These are phyloP conservation scores for Rhodotorula sp. DNA, from an alignment of 1,284 basidiomycete genomes.

Conservation along the genomic window DNA sequence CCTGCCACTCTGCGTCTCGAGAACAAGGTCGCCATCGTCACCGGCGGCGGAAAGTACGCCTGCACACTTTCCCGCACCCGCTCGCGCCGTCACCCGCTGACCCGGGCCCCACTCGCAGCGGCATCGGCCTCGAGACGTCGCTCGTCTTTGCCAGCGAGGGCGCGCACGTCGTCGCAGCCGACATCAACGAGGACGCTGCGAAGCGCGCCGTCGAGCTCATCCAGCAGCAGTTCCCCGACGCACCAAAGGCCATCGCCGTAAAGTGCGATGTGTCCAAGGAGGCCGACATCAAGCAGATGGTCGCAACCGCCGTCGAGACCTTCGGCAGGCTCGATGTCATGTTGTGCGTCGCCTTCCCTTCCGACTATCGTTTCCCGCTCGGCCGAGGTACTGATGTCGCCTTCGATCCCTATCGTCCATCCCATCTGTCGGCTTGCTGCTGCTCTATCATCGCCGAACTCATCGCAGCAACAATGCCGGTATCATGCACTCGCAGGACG, in stretches of 20 bases:
- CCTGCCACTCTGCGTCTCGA: slow-evolving; percentile 35
- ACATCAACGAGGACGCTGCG: slow-evolving; percentile 77
- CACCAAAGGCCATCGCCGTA: slow-evolving; percentile 62
- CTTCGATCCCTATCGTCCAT: neutral
- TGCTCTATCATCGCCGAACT: neutral
- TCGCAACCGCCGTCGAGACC: slow-evolving; percentile 74
- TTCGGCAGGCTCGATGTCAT: slow-evolving; percentile 91
- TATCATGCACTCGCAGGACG: slow-evolving; percentile 93
- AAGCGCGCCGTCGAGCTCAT: slow-evolving; percentile 69
- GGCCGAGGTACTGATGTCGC: too few relatives aligned
- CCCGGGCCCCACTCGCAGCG: slow-evolving; percentile 48
- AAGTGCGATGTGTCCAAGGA: slow-evolving; percentile 89
- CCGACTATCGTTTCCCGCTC: neutral
- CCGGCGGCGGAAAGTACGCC: slow-evolving; percentile 54
- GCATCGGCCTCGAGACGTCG: slow-evolving; percentile 90
- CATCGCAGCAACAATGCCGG: slow-evolving; percentile 48
- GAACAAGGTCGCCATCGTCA: slow-evolving; percentile 51
- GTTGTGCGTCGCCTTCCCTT: slow-evolving; percentile 58
- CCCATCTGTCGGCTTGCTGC: too few relatives aligned
- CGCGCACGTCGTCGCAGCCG: slow-evolving; percentile 71
- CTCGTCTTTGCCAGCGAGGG: slow-evolving; percentile 91
- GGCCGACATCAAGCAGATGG: slow-evolving; percentile 74
- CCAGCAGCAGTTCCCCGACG: slow-evolving; percentile 61
- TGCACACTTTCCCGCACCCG: neutral
- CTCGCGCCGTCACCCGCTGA: slow-evolving; percentile 32